Evolutionary conservation across 2,329 filamentous ascomycete species (phyloP).

Genomic region (Scytalidium sp.): DNA sequence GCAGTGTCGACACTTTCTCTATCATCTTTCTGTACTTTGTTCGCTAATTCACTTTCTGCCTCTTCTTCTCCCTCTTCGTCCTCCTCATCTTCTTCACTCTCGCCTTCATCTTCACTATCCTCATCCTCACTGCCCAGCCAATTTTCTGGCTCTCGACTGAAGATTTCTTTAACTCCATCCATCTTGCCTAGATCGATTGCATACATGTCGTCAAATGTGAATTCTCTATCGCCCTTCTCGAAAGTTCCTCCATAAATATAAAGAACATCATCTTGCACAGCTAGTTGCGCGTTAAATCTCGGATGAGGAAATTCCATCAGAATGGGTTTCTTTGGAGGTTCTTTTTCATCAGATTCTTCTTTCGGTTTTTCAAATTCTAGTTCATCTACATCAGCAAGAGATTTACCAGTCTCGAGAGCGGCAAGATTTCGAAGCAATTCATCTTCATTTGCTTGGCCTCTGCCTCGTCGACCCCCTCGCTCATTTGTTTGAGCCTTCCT

Average conservation of each 20-base stretch:
- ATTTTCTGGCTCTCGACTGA: conserved; percentile 79
- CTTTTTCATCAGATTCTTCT: conserved; percentile 50
- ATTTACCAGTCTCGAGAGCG: conserved; percentile 73
- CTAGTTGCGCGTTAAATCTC: conserved; percentile 86
- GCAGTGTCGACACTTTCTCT: conserved; percentile 40
- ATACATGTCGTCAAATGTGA: conserved; percentile 93
- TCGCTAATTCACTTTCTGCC: conserved; percentile 21
- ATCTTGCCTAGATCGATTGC: conserved; percentile 92
- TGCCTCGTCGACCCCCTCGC: conserved; percentile 60
- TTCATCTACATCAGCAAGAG: conserved; percentile 50
- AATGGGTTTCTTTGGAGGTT: conserved; percentile 58
- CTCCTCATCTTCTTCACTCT: conserved; percentile 48
- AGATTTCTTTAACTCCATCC: conserved; percentile 90
- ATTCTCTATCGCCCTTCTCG: conserved; percentile 92
- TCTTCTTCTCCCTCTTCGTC: conserved; percentile 46
- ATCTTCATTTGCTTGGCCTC: conserved; percentile 87
- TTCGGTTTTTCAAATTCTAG: conserved; percentile 48
- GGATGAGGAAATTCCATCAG: conserved; percentile 83
- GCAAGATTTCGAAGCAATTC: conserved; percentile 85
- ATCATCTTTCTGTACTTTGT: too few relatives aligned
- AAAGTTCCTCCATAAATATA: conserved; percentile 96
- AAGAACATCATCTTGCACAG: conserved; percentile 87
- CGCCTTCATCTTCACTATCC: conserved; percentile 54
- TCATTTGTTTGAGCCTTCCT: conserved; percentile 58
- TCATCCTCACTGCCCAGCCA: conserved; percentile 72